Evolutionary conservation across 495 filamentous ascomycete genomes (phyloP).

Genomic region (Penicillium turbatum): DNA sequence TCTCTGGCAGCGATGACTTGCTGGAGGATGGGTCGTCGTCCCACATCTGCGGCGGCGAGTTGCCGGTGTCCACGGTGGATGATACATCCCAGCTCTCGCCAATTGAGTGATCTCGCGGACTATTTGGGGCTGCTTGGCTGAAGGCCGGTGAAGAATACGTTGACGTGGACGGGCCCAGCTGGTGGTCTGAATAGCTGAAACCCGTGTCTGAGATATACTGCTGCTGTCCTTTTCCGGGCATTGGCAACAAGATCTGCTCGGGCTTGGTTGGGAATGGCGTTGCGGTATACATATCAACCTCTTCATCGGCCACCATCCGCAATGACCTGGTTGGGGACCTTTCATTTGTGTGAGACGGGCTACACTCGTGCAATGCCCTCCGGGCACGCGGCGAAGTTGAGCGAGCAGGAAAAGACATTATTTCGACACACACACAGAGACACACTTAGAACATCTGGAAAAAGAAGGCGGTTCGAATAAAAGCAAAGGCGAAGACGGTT

Average conservation of each 20-base stretch:
- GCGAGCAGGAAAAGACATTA: constrained; percentile 31
- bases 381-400: constrained; percentile 38
- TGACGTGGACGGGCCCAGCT: constrained; percentile 18
- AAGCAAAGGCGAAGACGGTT: background rate
- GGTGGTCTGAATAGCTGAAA: constrained; percentile 22
- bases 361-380: constrained; percentile 50
- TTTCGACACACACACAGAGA: constrained; percentile 16
- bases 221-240: constrained; percentile 41
- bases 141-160: constrained; percentile 28
- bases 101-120: constrained; percentile 30
- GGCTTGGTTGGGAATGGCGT: constrained; percentile 52
- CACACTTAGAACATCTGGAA: constrained; percentile 36
- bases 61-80: constrained; percentile 38
- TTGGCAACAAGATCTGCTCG: constrained; percentile 48
- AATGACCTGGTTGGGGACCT: constrained; percentile 34
- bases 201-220: constrained; percentile 35
- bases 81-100: constrained; percentile 41
- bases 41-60: constrained; percentile 42
- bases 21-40: constrained; percentile 43
- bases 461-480: constrained; percentile 9
- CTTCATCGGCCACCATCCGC: constrained; percentile 36
- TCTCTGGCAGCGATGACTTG: constrained; percentile 40
- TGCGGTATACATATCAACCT: constrained; percentile 39
- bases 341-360: constrained; percentile 49
- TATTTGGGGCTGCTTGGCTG: constrained; percentile 29